These are phyloP conservation scores for Sclerotinia sclerotiorum DNA, from an alignment of 2,329 filamentous ascomycete genomes.

Conservation along the genomic window DNA sequence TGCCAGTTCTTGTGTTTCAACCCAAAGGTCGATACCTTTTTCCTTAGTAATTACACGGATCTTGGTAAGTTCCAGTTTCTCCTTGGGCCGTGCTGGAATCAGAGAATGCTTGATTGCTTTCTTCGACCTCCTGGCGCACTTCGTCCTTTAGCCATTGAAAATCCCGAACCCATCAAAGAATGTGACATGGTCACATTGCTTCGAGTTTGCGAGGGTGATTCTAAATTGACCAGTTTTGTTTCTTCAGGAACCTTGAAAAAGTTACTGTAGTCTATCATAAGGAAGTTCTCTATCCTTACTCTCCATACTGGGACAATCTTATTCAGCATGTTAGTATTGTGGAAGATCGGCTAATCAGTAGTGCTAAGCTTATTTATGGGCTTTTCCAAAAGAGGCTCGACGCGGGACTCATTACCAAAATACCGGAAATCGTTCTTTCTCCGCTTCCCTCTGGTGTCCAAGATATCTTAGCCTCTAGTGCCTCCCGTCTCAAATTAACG, in stretches of 20 bases:
- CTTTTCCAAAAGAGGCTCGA: no score
- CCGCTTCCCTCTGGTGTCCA: background rate
- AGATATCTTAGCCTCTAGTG: background rate
- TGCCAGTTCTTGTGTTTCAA: background rate
- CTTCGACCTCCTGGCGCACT: no score
- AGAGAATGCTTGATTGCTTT: no score
- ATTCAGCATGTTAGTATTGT: no score
- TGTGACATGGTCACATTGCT: background rate
- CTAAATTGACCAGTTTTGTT: background rate
- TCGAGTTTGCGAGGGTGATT: rapidly evolving
- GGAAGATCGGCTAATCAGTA: no score
- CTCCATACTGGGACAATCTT: no score
- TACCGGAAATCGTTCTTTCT: no score
- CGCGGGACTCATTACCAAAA: no score
- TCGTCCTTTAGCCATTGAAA: no score
- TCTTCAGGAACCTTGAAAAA: background rate
- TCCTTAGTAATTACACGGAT: background rate
- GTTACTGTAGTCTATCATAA: background rate
- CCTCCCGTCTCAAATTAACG: background rate
- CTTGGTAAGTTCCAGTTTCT: rapidly evolving
- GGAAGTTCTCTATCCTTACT: no score
- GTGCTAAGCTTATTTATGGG: background rate
- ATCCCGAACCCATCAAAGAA: no score
- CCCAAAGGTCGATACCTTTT: background rate
- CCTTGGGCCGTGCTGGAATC: background rate